Conservation (phyloP, 202 grass and related monocot species). For the Dendrocalamus latiflorus region DNA sequence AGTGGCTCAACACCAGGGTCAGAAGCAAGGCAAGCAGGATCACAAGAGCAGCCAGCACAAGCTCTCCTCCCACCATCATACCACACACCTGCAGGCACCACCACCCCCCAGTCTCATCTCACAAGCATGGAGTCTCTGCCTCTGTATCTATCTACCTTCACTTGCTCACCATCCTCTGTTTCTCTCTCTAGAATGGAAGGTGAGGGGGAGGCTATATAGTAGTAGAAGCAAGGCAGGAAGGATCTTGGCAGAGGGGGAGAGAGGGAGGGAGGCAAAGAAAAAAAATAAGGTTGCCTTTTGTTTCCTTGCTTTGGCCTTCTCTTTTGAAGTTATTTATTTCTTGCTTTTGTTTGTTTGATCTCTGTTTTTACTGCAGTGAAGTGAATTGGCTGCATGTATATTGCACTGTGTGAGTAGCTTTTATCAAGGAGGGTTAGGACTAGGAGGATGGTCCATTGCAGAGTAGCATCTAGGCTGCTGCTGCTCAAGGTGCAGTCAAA, state of each 20-base stretch:
- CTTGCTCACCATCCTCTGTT: constrained; percentile 2
- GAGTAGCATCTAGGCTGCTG: constrained; percentile 50
- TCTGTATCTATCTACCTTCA: not conserved
- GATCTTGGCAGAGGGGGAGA: constrained; percentile 32
- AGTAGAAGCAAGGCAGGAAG: constrained; percentile 43
- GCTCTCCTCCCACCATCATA: constrained; percentile 54
- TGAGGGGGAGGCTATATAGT: constrained; percentile 44
- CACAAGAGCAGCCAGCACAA: too few species aligned
- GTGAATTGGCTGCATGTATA: not conserved
- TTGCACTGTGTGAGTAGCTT: constrained; percentile 17
- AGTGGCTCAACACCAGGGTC: too few species aligned
- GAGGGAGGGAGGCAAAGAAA: not conserved
- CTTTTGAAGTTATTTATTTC: not conserved
- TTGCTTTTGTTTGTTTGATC: not conserved
- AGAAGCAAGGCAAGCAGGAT: too few species aligned
- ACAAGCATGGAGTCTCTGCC: constrained; percentile 23
- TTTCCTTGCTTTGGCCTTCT: constrained; percentile 16
- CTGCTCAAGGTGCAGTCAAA: constrained; percentile 28
- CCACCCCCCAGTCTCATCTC: constrained; percentile 42
- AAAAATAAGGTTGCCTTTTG: constrained; percentile 36
- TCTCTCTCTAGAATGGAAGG: constrained; percentile 14
- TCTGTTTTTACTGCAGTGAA: constrained; percentile 30
- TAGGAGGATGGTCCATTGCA: constrained; percentile 34
- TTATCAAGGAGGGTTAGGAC: constrained; percentile 25
- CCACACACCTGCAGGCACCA: not conserved